Conservation (phyloP, 441 rosid genomes). For the Erysimum pusillum region DNA sequence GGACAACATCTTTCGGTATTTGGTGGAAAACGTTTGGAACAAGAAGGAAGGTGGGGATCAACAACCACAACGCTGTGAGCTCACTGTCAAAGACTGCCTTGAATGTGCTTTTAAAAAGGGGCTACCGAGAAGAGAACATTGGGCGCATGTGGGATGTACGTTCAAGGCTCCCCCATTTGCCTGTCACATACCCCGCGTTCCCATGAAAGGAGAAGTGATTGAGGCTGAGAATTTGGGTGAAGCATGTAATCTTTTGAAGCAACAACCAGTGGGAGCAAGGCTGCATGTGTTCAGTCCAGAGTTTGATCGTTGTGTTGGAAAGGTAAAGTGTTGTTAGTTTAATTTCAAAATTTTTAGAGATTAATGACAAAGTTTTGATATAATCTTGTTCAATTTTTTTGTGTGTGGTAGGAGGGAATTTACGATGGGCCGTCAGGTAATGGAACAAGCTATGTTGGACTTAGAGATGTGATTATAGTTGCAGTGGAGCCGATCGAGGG, state of each 20-base stretch:
- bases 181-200: conserved; percentile 6
- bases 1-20: neutral
- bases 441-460: conserved; percentile 45
- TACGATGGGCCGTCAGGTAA: neutral
- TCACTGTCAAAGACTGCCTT: conserved; percentile 22
- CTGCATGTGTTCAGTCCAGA: conserved; percentile 27
- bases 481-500: neutral
- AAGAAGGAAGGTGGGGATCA: conserved; percentile 11
- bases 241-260: neutral
- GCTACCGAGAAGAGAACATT: neutral
- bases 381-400: neutral
- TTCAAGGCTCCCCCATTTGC: conserved; percentile 21
- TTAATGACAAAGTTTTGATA: neutral
- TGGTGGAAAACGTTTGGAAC: conserved; percentile 4
- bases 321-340: neutral
- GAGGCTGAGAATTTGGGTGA: neutral
- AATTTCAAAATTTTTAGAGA: neutral
- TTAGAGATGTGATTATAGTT: conserved; percentile 32
- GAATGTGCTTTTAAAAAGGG: conserved; percentile 19
- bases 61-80: neutral
- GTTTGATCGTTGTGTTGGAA: conserved; percentile 12
- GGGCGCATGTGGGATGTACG: conserved; percentile 19
- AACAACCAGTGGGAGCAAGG: conserved; percentile 25
- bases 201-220: conserved; percentile 24
- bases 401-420: conserved; percentile 7